A percentile compares a stretch with the other conserved stretches of the same genome.
phyloP scores from a whole-genome alignment of 1,284 basidiomycete genomes.

The Vanrija sp. region DNA sequence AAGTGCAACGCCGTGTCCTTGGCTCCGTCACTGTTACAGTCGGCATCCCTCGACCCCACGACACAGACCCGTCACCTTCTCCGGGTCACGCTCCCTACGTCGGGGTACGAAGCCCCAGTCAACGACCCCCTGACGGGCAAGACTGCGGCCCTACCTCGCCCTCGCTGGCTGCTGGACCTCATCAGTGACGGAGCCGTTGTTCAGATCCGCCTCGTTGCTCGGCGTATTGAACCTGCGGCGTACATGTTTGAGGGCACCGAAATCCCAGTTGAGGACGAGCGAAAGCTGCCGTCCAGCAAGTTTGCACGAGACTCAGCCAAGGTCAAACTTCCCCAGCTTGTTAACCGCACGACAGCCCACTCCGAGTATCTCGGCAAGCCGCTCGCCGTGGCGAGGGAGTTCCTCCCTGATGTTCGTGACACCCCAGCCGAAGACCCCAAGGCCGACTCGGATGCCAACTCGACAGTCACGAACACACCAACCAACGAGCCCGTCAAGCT shows the following conservation, averaged over 20 bases:
- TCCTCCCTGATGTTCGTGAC: constrained; percentile 14
- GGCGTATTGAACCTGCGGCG: constrained; percentile 21
- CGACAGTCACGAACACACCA: constrained; percentile 13
- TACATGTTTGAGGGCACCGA: constrained; percentile 58
- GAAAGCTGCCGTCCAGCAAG: constrained; percentile 50
- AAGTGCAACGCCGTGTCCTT: constrained; percentile 54
- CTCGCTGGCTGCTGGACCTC: constrained; percentile 68
- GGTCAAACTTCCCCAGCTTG: constrained; percentile 31
- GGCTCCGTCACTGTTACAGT: constrained; percentile 72
- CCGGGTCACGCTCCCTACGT: constrained; percentile 72
- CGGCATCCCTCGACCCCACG: constrained; percentile 51
- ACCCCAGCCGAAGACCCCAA: constrained; percentile 1
- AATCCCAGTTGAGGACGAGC: constrained; percentile 64
- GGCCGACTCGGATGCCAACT: constrained; percentile 10
- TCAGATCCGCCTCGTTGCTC: constrained; percentile 57
- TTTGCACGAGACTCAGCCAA: constrained; percentile 11
- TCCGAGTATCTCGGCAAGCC: constrained; percentile 26
- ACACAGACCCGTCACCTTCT: constrained; percentile 63
- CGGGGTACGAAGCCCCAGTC: constrained; percentile 68
- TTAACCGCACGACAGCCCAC: constrained; percentile 16
- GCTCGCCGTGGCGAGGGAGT: constrained; percentile 31
- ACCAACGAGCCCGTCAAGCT: constrained; percentile 16
- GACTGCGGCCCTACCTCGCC: constrained; percentile 60
- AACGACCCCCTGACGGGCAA: constrained; percentile 76
- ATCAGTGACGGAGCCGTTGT: constrained; percentile 65